Base-by-base conservation (phyloP, 2,329 filamentous ascomycete species). In the Diaporthe sp. region DNA sequence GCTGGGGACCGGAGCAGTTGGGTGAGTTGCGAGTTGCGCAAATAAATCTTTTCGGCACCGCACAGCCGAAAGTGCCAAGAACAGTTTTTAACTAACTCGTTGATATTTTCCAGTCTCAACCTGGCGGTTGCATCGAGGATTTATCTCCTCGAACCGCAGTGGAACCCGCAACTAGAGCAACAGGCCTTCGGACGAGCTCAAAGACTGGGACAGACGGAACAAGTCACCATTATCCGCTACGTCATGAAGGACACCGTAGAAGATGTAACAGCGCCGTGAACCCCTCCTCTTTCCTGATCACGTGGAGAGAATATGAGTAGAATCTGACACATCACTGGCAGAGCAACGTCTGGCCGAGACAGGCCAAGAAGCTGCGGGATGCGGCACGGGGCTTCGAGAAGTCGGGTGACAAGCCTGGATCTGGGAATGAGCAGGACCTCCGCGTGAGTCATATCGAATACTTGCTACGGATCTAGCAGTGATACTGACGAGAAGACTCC, bases 131-230 rank as follows among this genome's bases (percentile, higher is more conserved):
- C 88, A 0, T 88, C 86, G 58, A 83, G 85, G 0, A 85, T 90
- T 0, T 88, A 88, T 75, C 85, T 90, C 3, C 80, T 90, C 0
- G 89, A 90, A 68, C 85, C 87, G 0, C 89, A 90, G 37, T 90
- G 88, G 88, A 90, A 90, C 53, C 88, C 88, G 0, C 86, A 84
- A 2, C 85, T 89, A 0, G 89, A 90, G 75, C 85, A 84, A 17
- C 89, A 91, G 73, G 89, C 88, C 0, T 85, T 90, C 17, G 87
- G 84, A 0, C 82, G 88, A 15, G 87, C 87, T 0, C 80, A 88
- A 4, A 84, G 88, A 0, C 80, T 90, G 0, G 86, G 87, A 0
- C 89, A 90, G 75, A 78, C 80, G 2, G 77, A 84, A 7, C 72
- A 84, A 13, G 88, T 90, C 0, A 74, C 80, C 0, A 84, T 90